Base-by-base conservation (phyloP, 192 early-diverging fungal species). In the Borealophlyctis nickersoniae region DNA sequence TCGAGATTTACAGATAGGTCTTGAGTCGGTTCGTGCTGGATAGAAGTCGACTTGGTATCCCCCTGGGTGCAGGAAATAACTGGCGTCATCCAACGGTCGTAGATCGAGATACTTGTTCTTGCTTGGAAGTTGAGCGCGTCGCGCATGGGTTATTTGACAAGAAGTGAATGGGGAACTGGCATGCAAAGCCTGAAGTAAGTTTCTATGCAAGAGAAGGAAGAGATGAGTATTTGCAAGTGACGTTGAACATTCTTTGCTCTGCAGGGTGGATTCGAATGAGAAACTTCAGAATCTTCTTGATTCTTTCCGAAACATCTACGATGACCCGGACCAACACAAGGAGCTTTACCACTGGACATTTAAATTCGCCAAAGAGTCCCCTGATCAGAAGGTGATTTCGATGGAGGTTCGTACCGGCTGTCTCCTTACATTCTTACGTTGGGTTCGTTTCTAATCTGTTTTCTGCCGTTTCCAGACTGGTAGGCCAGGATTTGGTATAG, bases 281-380 rank as follows among this genome's bases (percentile, higher is more conserved):
- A 39, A 33, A 27, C 64, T 72, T 3, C 2, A 11, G 14, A 29
- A 26, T 19, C 16, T 23, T 4, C 53, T 72, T 2, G n/a, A 33
- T 19, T 33, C 54, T 4, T 56, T 72, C 22, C 39, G 58, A 2
- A 2, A 13, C 19, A 56, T 62, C 30, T n/a, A 22, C 35, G 63
- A 66, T 9, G 19, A 74, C 34, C 73, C 78, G 0, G 52, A 68
- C 11, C 57, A 76, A 14, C 82, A 84, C 53, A 80, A 77, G 52
- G 83, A 88, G 62, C 71, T 88, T 65, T 88, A 88, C 57, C 71
- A 75, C 11, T 86, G 79, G 52, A 74, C 81, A 5, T 88, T 88
- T 45, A 73, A 68, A 52, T 88, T 82, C 73, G 82, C 81, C 29
- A 88, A 88, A 52, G 77, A 80, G 57, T 74, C 70, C 7, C n/a